These are phyloP conservation scores for Albophoma yamanashiensis DNA, from an alignment of 2,329 filamentous ascomycete species.

Conservation along the genomic window DNA sequence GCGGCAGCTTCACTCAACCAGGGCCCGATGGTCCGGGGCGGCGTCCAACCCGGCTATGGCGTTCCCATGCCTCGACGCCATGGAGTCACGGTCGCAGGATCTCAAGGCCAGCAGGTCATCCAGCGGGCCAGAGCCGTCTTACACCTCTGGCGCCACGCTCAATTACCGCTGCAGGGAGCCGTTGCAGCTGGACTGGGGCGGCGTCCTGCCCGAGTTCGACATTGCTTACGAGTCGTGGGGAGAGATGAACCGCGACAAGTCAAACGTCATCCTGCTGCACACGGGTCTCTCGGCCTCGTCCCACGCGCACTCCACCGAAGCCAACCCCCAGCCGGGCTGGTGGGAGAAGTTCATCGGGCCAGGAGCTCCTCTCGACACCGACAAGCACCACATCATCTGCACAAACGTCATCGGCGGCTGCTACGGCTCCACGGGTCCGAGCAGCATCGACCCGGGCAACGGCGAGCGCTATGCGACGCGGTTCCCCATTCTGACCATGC, in stretches of 20 bases:
- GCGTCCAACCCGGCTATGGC: slow-evolving; percentile 67
- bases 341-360: slow-evolving; percentile 98
- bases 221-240: slow-evolving; percentile 95
- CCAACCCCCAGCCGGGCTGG: slow-evolving; percentile 86
- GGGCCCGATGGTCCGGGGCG: slow-evolving; percentile 5
- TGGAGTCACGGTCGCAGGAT: slow-evolving; percentile 66
- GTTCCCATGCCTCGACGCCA: slow-evolving; percentile 80
- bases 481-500: slow-evolving; percentile 90
- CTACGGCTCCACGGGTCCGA: slow-evolving; percentile 88
- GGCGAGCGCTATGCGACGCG: slow-evolving; percentile 83
- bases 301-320: slow-evolving; percentile 83
- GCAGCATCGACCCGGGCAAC: slow-evolving; percentile 78
- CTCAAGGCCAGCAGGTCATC: slow-evolving; percentile 54
- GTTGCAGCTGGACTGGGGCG: slow-evolving; percentile 87
- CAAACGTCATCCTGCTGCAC: slow-evolving; percentile 84
- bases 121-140: slow-evolving; percentile 83
- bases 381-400: slow-evolving; percentile 89
- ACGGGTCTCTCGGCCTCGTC: slow-evolving; percentile 95
- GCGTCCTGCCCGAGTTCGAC: slow-evolving; percentile 77
- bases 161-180: slow-evolving; percentile 64
- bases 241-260: slow-evolving; percentile 63
- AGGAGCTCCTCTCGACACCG: slow-evolving; percentile 72
- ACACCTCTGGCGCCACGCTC: slow-evolving; percentile 80
- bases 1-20: background rate
- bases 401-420: slow-evolving; percentile 95